Evolutionary conservation across 345 rosid genomes (phyloP), one percentile per base, ranked within the genome.

Genomic region (Pseudoturritis turrita): DNA sequence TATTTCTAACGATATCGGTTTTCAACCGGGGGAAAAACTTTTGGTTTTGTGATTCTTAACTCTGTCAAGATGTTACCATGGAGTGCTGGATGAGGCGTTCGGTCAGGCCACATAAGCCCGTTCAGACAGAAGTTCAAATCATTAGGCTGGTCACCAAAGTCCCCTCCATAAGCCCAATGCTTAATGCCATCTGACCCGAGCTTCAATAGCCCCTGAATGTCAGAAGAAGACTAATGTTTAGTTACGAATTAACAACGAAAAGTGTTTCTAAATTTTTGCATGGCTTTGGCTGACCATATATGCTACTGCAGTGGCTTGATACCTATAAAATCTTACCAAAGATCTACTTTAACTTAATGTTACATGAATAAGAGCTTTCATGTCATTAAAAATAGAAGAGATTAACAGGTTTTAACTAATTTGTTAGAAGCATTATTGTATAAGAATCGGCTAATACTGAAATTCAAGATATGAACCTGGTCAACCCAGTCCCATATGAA

Each of bases 401-500:
- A 66, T 21, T 43, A 28, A 49, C 22, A 57, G 15, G 37, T 11
- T 18, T 46, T 39, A 26, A 58, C 11, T 41, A 7, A 49, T n/a
- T 40, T 74, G 25, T 47, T 47, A 25, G 58, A 51, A 52, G 26
- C 28, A 46, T 10, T 36, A 36, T 21, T 58, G 37, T 26, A 21
- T 21, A 7, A 57, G 1, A 57, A 74, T 39, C 12, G 1, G 53
- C 44, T 21, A 47, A 65, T 39, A 51, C 14, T 29, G 19, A 67
- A 31, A 44, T 39, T 67, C 21, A 59, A 41, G 63, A 67, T 67
- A 41, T 33, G 75, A 72, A 94, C 99, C 97, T 91, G 93, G 72
- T 95, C 99, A 78, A 80, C 96, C 99, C 99, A 95, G 1, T 95
- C 99, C 99, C 99, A 95, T 74, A 95, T 91, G 80, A 95, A 91